Evolutionary conservation across 129 eudicot species (phyloP), one percentile per base, ranked within the genome.

Genomic region (Centrapalus pauciflorus): DNA sequence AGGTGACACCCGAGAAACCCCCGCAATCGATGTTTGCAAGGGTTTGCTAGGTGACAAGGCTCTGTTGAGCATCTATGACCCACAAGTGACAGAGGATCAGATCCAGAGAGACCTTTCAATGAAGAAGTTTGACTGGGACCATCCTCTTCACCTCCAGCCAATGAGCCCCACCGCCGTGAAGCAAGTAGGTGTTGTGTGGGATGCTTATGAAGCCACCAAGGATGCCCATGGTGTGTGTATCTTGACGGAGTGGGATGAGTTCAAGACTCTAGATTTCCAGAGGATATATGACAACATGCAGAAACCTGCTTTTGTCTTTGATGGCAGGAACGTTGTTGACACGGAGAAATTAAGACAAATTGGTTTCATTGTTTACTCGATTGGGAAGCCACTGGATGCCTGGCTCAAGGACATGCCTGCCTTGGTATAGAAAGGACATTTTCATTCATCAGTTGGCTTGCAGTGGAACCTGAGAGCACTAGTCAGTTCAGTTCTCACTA

Each of bases 351-450:
- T 89, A 54, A 89, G 96, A 74, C 77, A 89, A 28, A 85, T 89
- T 38, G 96, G 96, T 16, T 89, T 89, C 69, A 89, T 89, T 48
- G 97, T 86, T 7, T 89, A 89, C 88, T 86, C 97, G 1, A 89
- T 89, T 32, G 95, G 97, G 67, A 89, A 89, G 86, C 97, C 97
- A 28, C 78, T 89, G 0, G 97, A 89, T 69, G 87, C 88, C 1
- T 89, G 97, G 97, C 90, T 89, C 68, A 86, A 82, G 80, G 91
- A 90, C 83, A 86, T 90, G 91, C 91, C 89, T 50, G 95, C 95
- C 26, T 77, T 84, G 56, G 93, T 81, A 12, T 89, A 78, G 77
- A 59, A 27, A 24, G 30, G 56, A 13, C 2, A 28, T 55, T 70
- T 56, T 27, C 13, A 40, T 69, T 65, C 29, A 65, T 65, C 27